Evolutionary conservation across 495 filamentous ascomycete species (phyloP).

Genomic region (Aspergillus sclerotioniger): DNA sequence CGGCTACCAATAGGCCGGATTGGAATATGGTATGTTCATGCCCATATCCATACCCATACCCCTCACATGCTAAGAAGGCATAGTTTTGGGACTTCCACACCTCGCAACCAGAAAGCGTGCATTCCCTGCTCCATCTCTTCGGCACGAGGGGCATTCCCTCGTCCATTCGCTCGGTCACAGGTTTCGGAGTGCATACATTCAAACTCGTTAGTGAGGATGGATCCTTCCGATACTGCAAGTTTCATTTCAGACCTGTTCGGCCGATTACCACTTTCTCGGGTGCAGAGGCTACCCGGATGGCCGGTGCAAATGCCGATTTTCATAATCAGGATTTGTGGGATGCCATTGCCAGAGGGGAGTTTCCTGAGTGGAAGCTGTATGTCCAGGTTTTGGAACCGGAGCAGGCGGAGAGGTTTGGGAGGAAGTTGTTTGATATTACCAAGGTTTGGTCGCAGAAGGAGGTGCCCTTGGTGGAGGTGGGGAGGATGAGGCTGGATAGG

Average conservation of each 20-base stretch:
- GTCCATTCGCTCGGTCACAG: constrained; percentile 61
- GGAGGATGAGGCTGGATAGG: constrained; percentile 38
- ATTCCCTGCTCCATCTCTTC: constrained; percentile 67
- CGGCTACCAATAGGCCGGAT: constrained; percentile 45
- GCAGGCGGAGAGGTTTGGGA: constrained; percentile 30
- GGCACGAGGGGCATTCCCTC: constrained; percentile 62
- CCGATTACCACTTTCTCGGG: constrained; percentile 54
- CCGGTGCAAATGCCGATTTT: constrained; percentile 46
- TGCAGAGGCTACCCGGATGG: constrained; percentile 50
- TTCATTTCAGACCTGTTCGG: constrained; percentile 61
- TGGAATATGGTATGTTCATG: constrained; percentile 41
- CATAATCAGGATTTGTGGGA: constrained; percentile 38
- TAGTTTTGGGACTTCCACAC: constrained; percentile 43
- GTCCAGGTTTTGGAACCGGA: constrained; percentile 54
- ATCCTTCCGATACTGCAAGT: constrained; percentile 59
- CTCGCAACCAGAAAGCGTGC: constrained; percentile 43
- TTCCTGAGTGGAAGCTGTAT: constrained; percentile 45
- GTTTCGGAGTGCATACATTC: constrained; percentile 65
- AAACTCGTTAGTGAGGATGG: constrained; percentile 57
- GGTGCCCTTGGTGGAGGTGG: constrained; percentile 41
- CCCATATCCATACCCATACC: too few relatives aligned
- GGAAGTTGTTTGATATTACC: constrained; percentile 45
- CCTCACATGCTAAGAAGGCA: not conserved
- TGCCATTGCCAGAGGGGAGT: constrained; percentile 35
- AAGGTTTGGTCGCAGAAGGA: constrained; percentile 43